Evolutionary conservation across 495 filamentous ascomycete species (phyloP), one percentile per base, ranked within the genome.

Genomic region (Parathielavia appendiculata): DNA sequence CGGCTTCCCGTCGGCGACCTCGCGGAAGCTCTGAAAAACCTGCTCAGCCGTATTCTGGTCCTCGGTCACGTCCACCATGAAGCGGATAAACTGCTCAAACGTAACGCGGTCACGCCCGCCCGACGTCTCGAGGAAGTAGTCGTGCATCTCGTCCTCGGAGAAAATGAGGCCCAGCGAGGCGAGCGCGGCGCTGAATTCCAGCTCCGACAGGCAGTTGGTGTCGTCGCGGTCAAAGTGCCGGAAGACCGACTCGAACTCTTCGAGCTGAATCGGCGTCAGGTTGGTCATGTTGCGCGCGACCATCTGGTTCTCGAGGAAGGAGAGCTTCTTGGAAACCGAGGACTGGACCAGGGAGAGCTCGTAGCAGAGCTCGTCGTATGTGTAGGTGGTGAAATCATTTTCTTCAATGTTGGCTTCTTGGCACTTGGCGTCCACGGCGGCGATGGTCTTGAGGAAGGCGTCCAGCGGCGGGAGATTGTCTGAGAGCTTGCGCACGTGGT

Each of bases 281-380:
- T 98, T 98, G 49, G 93, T 98, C 95, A 98, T 97, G 72, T 89
- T 95, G 43, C 95, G 87, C 5, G 93, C 93, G 2, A 98, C 92
- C 75, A 84, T 81, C 73, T 98, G 93, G 74, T 98, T 98, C 64
- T 98, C 93, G 32, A 98, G 80, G 76, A 98, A 98, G 26, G 89
- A 83, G 34, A 98, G 80, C 73, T 97, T 97, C 75, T 97, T 97
- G 45, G 87, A 85, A 41, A 98, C 93, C 30, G 87, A 92, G 16
- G 87, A 86, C 58, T 88, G 89, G 32, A 97, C 93, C 5, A 98
- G 80, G 7, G 88, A 88, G 39, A 97, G 80, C 69, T 98, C 93
- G 78, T 98, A 98, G 46, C 84, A 84, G 19, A 98, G 81, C 70
- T 98, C 93, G 69, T 98, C 93, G 66, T 96, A 90, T 12, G 91